Evolutionary conservation across 331 rosid genomes (phyloP).

Genomic region (Spiraea crenata): DNA sequence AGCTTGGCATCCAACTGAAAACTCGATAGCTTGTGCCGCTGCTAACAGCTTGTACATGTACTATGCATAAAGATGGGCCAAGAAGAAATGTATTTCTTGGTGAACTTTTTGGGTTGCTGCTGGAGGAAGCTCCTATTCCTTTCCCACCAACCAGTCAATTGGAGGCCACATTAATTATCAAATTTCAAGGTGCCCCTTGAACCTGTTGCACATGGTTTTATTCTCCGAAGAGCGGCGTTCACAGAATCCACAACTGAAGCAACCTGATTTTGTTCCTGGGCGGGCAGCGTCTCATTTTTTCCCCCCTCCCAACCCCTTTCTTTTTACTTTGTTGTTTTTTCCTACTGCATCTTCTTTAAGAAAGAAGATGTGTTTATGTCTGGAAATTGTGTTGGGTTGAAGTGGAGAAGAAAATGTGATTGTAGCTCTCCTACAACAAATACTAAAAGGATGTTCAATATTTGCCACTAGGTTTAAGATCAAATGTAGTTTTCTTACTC

Average conservation of each 20-base stretch:
- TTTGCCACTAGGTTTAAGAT: conserved; percentile 84
- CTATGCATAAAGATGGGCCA: conserved; percentile 65
- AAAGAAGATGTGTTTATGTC: conserved; percentile 58
- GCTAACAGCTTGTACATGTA: conserved; percentile 99
- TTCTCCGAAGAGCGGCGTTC: conserved; percentile 48
- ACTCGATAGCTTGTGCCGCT: conserved; percentile 97
- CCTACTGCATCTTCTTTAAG: conserved; percentile 52
- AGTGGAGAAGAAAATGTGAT: conserved; percentile 78
- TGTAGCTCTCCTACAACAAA: conserved; percentile 94
- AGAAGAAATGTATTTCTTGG: conserved; percentile 48
- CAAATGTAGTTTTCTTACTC: conserved; percentile 57
- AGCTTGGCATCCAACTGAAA: conserved; percentile 97
- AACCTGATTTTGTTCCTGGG: conserved; percentile 62
- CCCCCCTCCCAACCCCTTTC: conserved; percentile 31
- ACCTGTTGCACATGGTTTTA: conserved; percentile 51
- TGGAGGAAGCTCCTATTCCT: conserved; percentile 54
- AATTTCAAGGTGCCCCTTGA: conserved; percentile 44
- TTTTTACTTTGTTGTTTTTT: conserved; percentile 8
- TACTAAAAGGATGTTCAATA: conserved; percentile 76
- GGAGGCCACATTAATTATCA: conserved; percentile 64
- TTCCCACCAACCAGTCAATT: conserved; percentile 55
- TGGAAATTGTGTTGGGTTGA: conserved; percentile 73
- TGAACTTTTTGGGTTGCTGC: conserved; percentile 65
- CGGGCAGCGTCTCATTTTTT: conserved; percentile 41
- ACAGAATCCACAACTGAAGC: conserved; percentile 53